Conservation (phyloP, 2,329 filamentous ascomycete species). For the Pseudogymnoascus sp. region DNA sequence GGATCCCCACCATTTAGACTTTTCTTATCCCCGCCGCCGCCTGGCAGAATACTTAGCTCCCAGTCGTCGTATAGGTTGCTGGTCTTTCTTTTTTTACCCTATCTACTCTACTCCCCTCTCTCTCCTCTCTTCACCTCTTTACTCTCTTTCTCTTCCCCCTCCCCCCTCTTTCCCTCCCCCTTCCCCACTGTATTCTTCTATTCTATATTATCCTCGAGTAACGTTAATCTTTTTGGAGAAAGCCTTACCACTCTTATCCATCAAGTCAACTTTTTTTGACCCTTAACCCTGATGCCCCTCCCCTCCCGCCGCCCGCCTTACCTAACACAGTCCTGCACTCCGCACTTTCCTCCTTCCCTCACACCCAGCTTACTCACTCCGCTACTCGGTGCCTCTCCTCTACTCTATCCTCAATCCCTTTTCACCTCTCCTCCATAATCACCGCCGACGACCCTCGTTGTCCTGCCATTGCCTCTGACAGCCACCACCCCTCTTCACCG, state of each 20-base stretch:
- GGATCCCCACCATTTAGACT: slow-evolving; percentile 6
- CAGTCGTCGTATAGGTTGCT: not conserved
- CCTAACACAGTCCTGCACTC: not conserved
- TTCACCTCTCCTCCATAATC: not conserved
- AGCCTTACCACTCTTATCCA: not conserved
- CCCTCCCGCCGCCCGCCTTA: not conserved
- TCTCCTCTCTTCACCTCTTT: not conserved
- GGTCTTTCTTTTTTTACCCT: not conserved
- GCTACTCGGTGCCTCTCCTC: not conserved
- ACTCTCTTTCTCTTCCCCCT: not conserved
- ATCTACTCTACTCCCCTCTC: not conserved
- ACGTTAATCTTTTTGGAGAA: not conserved
- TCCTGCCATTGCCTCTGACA: not conserved
- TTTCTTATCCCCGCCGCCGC: slow-evolving; percentile 2
- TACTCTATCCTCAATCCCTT: not conserved
- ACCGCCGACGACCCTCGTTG: not conserved
- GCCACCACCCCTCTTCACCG: not conserved
- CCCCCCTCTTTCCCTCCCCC: not conserved
- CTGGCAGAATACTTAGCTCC: slow-evolving; percentile 2
- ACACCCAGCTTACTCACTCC: not conserved
- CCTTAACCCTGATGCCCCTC: not conserved
- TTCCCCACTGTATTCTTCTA: not conserved
- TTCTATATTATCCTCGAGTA: not conserved
- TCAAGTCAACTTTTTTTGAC: not conserved
- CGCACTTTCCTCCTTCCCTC: not conserved